Evolutionary conservation across 2,329 filamentous ascomycete genomes (phyloP).

Genomic region (Paraconiothyrium sp.): DNA sequence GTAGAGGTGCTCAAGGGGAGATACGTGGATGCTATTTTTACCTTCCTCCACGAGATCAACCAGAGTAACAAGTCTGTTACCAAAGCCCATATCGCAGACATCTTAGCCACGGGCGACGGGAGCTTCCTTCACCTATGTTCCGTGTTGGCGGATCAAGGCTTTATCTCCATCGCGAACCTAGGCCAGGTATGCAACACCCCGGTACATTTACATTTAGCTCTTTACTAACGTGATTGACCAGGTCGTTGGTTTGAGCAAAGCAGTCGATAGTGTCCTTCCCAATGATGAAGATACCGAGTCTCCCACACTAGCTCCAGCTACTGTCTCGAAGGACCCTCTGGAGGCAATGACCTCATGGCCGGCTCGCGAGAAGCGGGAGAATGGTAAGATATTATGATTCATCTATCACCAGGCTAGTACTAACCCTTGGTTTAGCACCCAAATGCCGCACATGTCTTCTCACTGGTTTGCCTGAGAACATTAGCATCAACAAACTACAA

Average conservation of each 20-base stretch:
- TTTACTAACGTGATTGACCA: neutral
- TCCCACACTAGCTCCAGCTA: neutral
- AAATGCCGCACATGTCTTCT: conserved; percentile 38
- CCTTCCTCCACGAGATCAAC: conserved; percentile 30
- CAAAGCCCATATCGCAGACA: conserved; percentile 23
- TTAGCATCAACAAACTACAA: conserved; percentile 41
- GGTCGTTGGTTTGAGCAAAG: conserved; percentile 34
- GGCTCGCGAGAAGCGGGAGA: conserved; percentile 39
- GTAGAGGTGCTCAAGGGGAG: conserved; percentile 27
- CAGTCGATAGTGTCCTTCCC: conserved; percentile 28
- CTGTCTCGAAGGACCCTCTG: conserved; percentile 17
- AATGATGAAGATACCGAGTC: conserved; percentile 19
- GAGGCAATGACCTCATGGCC: conserved; percentile 38
- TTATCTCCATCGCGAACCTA: conserved; percentile 31
- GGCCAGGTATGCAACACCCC: conserved; percentile 21
- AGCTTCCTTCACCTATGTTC: conserved; percentile 36
- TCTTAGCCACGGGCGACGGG: conserved; percentile 29
- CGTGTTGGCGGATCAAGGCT: conserved; percentile 28
- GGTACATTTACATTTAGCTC: neutral
- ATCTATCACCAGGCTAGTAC: neutral
- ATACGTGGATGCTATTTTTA: conserved; percentile 31
- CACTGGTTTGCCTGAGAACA: conserved; percentile 33
- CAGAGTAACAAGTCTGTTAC: conserved; percentile 21
- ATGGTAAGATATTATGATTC: conserved; percentile 28
- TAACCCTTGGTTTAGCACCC: conserved; percentile 30